Evolutionary conservation across 257 asterid genomes (phyloP).

Genomic region (Thymus quinquecostatus): DNA sequence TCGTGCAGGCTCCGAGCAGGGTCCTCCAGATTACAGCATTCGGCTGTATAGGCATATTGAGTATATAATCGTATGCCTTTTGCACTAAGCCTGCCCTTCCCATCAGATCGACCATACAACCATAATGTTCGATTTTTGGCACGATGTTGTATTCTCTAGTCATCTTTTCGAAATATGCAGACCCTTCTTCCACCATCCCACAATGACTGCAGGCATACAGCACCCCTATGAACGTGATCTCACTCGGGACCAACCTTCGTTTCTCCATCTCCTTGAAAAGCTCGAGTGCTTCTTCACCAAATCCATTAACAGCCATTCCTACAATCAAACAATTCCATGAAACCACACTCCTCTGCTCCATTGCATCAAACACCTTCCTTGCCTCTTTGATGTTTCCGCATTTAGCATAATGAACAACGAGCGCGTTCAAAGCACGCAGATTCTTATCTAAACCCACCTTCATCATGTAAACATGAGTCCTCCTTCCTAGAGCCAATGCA

Average conservation of each 20-base stretch:
- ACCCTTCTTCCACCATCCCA: conserved; percentile 76
- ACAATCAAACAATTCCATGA: conserved; percentile 78
- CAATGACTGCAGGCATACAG: conserved; percentile 89
- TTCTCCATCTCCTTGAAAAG: conserved; percentile 67
- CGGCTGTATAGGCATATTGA: conserved; percentile 66
- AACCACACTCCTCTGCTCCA: conserved; percentile 64
- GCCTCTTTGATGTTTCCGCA: conserved; percentile 74
- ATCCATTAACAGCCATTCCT: conserved; percentile 80
- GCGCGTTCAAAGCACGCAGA: conserved; percentile 64
- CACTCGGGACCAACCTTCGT: conserved; percentile 53
- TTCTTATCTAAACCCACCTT: conserved; percentile 70
- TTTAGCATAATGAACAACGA: conserved; percentile 71
- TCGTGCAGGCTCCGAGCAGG: conserved; percentile 69
- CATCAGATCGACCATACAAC: conserved; percentile 87
- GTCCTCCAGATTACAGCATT: conserved; percentile 88
- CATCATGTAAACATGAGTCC: conserved; percentile 67
- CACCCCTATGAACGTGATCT: conserved; percentile 77
- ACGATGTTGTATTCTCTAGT: conserved; percentile 44
- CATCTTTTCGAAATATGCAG: conserved; percentile 66
- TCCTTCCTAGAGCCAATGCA: conserved; percentile 69
- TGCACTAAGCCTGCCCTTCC: conserved; percentile 75
- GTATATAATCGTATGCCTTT: conserved; percentile 63
- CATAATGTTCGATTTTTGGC: conserved; percentile 80
- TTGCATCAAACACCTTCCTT: conserved; percentile 52
- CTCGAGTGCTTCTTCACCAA: conserved; percentile 63